phyloP scores from a whole-genome alignment of 176 grass and related monocot species.

The Themeda triandra region DNA sequence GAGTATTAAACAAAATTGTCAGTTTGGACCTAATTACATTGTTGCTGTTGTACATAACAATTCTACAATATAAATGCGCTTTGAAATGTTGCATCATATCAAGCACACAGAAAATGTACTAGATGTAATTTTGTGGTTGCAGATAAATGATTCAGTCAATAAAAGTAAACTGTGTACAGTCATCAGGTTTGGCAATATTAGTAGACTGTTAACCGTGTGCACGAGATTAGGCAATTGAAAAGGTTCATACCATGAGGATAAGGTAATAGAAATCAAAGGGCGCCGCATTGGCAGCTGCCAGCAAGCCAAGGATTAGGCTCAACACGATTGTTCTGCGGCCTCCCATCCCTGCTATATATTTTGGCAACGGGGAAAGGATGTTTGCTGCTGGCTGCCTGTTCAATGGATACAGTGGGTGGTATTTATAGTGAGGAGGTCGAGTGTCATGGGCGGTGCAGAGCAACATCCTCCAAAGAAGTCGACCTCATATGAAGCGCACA shows the following conservation, averaged over 20 bases:
- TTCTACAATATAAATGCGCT: background rate
- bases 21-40: background rate
- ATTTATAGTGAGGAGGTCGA: constrained; percentile 17
- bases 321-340: background rate
- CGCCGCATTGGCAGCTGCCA: constrained; percentile 15
- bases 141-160: background rate
- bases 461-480: background rate
- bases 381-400: background rate
- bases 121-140: background rate
- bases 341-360: constrained; percentile 17
- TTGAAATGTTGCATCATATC: background rate
- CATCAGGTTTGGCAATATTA: background rate
- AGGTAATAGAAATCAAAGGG: constrained; percentile 50
- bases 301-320: constrained; percentile 17
- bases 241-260: constrained; percentile 35
- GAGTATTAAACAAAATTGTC: background rate
- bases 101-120: background rate
- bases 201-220: background rate
- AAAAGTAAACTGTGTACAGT: background rate
- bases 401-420: background rate
- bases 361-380: background rate
- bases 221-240: background rate
- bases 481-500: background rate
- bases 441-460: background rate
- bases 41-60: background rate